These are phyloP conservation scores for Rhizopogon salebrosus DNA, from an alignment of 768 basidiomycete species.

Conservation along the genomic window DNA sequence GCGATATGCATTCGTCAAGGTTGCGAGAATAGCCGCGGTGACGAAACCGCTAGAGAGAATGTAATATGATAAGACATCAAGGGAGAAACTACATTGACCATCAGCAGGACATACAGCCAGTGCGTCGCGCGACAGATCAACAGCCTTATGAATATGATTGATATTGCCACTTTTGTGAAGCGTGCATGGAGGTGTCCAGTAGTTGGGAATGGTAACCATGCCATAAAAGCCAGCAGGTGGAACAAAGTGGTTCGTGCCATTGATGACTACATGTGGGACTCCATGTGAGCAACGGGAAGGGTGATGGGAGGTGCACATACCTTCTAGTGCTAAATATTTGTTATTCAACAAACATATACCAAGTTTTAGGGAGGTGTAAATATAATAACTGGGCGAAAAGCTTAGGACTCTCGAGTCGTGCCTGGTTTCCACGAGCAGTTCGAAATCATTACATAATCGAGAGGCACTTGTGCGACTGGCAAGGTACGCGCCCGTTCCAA, in stretches of 20 bases:
- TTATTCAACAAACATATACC: too few relatives aligned
- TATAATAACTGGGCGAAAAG: too few relatives aligned
- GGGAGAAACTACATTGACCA: not conserved
- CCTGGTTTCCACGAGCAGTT: too few relatives aligned
- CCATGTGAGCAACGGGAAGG: too few relatives aligned
- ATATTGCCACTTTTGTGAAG: not conserved
- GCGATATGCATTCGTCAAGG: not conserved
- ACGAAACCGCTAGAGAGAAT: not conserved
- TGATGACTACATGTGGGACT: not conserved
- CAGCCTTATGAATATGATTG: not conserved
- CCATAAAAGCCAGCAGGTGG: not conserved
- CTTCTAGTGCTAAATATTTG: not conserved
- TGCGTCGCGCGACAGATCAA: not conserved
- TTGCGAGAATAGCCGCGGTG: not conserved
- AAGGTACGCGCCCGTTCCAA: too few relatives aligned
- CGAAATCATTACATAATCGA: too few relatives aligned
- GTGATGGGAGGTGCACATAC: not conserved
- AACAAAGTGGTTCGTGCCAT: not conserved
- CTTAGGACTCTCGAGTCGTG: too few relatives aligned
- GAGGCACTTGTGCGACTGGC: too few relatives aligned
- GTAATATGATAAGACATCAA: not conserved
- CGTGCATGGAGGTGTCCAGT: not conserved
- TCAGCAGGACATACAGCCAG: constrained; percentile 16
- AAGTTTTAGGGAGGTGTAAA: too few relatives aligned
- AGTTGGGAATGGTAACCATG: not conserved